A percentile compares a stretch with the other conserved stretches of the same genome.
Conservation (phyloP, 805 yeast species). For the Yarrowia sp. region DNA sequence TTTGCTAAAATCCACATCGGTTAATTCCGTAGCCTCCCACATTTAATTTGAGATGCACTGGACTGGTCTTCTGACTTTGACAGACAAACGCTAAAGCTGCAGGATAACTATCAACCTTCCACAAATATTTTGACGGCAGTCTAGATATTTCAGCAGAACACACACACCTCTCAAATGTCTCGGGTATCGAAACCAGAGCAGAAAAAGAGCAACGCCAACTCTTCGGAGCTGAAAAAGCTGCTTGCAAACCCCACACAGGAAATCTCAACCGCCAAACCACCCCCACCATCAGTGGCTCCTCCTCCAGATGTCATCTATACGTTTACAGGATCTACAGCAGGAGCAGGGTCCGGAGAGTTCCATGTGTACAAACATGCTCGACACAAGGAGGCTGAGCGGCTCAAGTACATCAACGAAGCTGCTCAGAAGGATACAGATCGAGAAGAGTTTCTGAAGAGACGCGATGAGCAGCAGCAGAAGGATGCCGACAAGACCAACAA, state of each 20-base stretch:
- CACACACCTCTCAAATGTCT: not conserved
- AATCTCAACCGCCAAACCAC: conserved; percentile 23
- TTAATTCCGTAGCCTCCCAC: not conserved
- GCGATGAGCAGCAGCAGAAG: conserved; percentile 25
- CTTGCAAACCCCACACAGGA: conserved; percentile 24
- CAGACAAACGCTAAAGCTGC: not conserved
- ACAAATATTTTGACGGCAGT: not conserved
- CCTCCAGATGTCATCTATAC: conserved; percentile 37
- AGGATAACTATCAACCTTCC: not conserved
- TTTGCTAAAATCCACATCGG: too few species aligned
- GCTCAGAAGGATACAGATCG: conserved; percentile 31
- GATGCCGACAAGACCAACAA: conserved; percentile 37
- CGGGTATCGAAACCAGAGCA: conserved; percentile 1
- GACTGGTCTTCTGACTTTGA: not conserved
- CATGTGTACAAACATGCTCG: conserved; percentile 40
- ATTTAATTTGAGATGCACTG: not conserved
- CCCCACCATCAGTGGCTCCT: conserved; percentile 29
- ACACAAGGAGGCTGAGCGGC: conserved; percentile 37
- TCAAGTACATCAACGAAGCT: conserved; percentile 33
- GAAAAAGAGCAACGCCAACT: conserved; percentile 7
- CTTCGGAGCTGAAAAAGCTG: conserved; percentile 22
- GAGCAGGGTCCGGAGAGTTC: conserved; percentile 44
- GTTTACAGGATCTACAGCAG: conserved; percentile 40
- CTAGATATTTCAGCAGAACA: not conserved
- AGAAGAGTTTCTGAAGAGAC: conserved; percentile 34